phyloP scores from a whole-genome alignment of 768 basidiomycete species.

The Mycena polygramma region DNA sequence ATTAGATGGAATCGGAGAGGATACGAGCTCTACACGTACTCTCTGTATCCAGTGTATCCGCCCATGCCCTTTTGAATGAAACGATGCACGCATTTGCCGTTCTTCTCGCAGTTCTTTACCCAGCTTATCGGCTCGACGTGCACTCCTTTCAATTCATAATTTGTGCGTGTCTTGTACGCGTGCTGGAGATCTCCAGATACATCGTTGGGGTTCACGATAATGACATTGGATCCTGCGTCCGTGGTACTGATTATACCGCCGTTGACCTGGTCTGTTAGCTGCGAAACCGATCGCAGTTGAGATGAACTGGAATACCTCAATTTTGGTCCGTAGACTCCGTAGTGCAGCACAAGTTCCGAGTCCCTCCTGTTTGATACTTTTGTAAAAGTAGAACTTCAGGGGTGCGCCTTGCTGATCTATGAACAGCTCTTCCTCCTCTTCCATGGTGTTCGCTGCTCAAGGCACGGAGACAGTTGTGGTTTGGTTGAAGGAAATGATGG shows the following conservation, averaged over 20 bases:
- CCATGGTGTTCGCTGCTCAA: background rate
- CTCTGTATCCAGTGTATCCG: slow-evolving; percentile 34
- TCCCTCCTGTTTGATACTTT: slow-evolving; percentile 43
- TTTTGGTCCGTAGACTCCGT: slow-evolving; percentile 44
- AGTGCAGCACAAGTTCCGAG: slow-evolving; percentile 40
- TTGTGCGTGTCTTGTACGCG: slow-evolving; percentile 36
- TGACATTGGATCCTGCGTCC: slow-evolving; percentile 38
- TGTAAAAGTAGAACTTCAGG: slow-evolving; percentile 51
- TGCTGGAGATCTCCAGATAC: slow-evolving; percentile 30
- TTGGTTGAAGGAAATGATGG: background rate
- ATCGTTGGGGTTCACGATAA: slow-evolving; percentile 39
- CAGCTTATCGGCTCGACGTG: slow-evolving; percentile 45
- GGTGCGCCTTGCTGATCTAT: slow-evolving; percentile 42
- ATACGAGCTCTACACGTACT: slow-evolving; percentile 15
- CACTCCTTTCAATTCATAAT: slow-evolving; percentile 20
- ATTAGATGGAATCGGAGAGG: background rate
- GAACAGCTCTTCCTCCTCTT: slow-evolving; percentile 39
- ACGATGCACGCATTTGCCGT: slow-evolving; percentile 38
- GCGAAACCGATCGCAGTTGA: background rate
- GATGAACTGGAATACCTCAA: slow-evolving; percentile 47
- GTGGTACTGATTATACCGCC: slow-evolving; percentile 39
- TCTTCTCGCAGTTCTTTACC: slow-evolving; percentile 43
- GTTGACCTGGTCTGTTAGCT: slow-evolving; percentile 29
- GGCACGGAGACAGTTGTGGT: no score
- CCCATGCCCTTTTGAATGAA: slow-evolving; percentile 45